Percentiles rank a stretch among this genome's conserved stretches.
Conservation (phyloP, 176 grass and related monocot species). For the Calamus simplicifolius region DNA sequence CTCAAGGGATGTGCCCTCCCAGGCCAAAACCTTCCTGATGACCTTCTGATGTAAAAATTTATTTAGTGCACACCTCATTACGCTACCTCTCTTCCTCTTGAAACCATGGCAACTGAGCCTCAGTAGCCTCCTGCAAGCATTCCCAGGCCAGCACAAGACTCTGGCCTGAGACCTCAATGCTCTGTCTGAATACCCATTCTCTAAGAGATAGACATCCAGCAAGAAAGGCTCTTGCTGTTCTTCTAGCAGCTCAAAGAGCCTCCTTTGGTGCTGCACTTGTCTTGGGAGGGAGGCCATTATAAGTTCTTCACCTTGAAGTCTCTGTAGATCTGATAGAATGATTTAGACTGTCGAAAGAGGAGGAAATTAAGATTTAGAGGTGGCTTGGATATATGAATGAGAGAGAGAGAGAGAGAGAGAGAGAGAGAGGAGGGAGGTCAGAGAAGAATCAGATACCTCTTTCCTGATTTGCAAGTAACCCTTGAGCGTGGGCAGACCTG, state of each 20-base stretch:
- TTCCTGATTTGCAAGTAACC: slow-evolving; percentile 7
- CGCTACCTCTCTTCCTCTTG: slow-evolving; percentile 26
- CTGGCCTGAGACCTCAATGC: slow-evolving; percentile 13
- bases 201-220: slow-evolving; percentile 46
- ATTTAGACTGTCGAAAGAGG: too few species aligned
- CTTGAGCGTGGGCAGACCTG: neutral
- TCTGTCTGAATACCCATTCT: slow-evolving; percentile 29
- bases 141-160: slow-evolving; percentile 27
- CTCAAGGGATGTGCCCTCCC: slow-evolving; percentile 14
- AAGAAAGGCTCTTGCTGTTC: slow-evolving; percentile 98
- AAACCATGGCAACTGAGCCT: slow-evolving; percentile 45
- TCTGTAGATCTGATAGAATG: too few species aligned
- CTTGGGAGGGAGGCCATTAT: slow-evolving; percentile 27
- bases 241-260: slow-evolving; percentile 86
- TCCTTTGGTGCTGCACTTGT: slow-evolving; percentile 35
- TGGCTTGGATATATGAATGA: too few species aligned
- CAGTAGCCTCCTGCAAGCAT: slow-evolving; percentile 39
- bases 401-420: neutral
- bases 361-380: neutral
- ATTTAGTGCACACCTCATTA: slow-evolving; percentile 9
- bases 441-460: slow-evolving; percentile 17
- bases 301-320: too few species aligned
- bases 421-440: slow-evolving; percentile 18
- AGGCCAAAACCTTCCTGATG: slow-evolving; percentile 19
- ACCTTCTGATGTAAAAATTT: slow-evolving; percentile 24